Conservation (phyloP, 352 stramenopile genomes). For the Globisporangium megalacanthum region DNA sequence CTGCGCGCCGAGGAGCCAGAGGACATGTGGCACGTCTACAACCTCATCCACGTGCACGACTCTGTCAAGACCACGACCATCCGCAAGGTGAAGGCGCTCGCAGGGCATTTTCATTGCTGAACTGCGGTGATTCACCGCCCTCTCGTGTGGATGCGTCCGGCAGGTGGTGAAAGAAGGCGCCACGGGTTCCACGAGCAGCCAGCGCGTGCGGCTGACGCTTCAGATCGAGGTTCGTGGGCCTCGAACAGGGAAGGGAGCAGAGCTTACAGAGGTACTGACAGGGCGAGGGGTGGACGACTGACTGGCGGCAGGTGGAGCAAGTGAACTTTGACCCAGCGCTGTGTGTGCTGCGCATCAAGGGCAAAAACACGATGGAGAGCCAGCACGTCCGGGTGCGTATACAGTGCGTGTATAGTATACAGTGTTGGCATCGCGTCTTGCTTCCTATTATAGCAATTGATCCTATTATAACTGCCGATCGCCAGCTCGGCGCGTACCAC, state of each 20-base stretch:
- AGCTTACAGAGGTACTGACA: not conserved
- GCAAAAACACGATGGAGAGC: constrained; percentile 93
- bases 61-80: constrained; percentile 96
- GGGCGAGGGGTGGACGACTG: not conserved
- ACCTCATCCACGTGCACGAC: constrained; percentile 94
- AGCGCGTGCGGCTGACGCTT: constrained; percentile 93
- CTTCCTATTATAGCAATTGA: no score
- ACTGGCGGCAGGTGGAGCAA: constrained; percentile 87
- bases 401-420: not conserved
- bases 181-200: constrained; percentile 93
- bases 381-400: constrained; percentile 88
- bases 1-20: constrained; percentile 94
- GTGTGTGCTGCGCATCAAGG: constrained; percentile 93
- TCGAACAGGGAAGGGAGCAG: not conserved
- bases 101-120: not conserved
- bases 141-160: constrained; percentile 1
- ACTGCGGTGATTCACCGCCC: no score
- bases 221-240: constrained; percentile 77
- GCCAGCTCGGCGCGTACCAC: constrained; percentile 94
- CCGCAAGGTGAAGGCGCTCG: constrained; percentile 85
- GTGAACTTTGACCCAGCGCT: constrained; percentile 95
- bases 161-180: constrained; percentile 93
- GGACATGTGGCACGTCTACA: constrained; percentile 99
- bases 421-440: not conserved
- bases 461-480: no score